These are phyloP conservation scores for Scytalidium sp. DNA, from an alignment of 2,329 filamentous ascomycete species.

Conservation along the genomic window DNA sequence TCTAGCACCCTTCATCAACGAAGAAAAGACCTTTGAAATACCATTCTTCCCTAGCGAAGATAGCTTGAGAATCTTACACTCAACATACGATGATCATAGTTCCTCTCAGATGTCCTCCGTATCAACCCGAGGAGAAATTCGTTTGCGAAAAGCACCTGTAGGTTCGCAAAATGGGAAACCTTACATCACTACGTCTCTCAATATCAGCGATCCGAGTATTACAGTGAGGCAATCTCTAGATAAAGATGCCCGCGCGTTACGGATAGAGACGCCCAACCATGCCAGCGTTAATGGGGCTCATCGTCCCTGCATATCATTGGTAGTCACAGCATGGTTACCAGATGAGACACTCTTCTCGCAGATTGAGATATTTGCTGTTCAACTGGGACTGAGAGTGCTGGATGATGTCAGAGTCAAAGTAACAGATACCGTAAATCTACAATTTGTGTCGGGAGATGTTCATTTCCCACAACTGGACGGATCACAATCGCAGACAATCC, in stretches of 20 bases:
- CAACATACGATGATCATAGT: conserved; percentile 11
- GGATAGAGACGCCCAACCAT: conserved; percentile 21
- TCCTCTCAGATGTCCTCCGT: conserved; percentile 6
- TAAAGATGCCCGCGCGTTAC: conserved; percentile 13
- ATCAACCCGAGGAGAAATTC: conserved; percentile 21
- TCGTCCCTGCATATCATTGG: conserved; percentile 23
- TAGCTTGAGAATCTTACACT: conserved; percentile 19
- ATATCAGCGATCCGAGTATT: conserved; percentile 19
- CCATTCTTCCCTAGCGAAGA: conserved; percentile 10
- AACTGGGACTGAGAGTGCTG: conserved; percentile 17
- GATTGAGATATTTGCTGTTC: conserved; percentile 16
- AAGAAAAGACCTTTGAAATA: not conserved
- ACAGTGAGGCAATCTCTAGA: conserved; percentile 17
- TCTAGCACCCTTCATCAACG: conserved; percentile 9
- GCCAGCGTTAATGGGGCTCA: conserved; percentile 6
- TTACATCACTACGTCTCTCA: conserved; percentile 20
- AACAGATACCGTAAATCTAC: conserved; percentile 13
- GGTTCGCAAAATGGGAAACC: conserved; percentile 14
- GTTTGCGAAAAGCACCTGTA: conserved; percentile 16
- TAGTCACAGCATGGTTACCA: conserved; percentile 28
- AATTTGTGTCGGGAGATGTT: conserved; percentile 18
- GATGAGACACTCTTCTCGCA: conserved; percentile 19
- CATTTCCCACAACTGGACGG: conserved; percentile 15
- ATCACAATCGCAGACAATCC: too few relatives aligned
- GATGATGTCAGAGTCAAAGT: conserved; percentile 23